Conservation (phyloP, 192 early-diverging fungal species). For the Nowakowskiella sp. region DNA sequence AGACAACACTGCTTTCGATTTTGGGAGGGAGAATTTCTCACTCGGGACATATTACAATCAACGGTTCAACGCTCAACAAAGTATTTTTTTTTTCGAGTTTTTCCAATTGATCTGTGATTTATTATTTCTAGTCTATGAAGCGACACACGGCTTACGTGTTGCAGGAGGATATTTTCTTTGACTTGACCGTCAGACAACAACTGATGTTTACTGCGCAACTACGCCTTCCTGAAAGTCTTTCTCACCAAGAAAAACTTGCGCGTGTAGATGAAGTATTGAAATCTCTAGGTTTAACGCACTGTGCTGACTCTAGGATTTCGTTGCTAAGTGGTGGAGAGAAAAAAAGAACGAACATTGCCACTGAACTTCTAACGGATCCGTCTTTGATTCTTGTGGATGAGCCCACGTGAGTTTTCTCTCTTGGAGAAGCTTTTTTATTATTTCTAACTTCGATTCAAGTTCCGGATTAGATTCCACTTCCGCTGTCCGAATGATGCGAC, state of each 20-base stretch:
- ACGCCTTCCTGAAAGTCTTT: constrained; percentile 53
- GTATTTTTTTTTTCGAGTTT: constrained; percentile 13
- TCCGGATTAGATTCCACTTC: constrained; percentile 34
- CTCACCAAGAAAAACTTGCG: constrained; percentile 35
- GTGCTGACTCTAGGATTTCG: constrained; percentile 43
- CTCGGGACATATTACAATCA: constrained; percentile 29
- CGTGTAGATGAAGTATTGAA: constrained; percentile 61
- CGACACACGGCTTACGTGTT: constrained; percentile 34
- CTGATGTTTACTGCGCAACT: constrained; percentile 68
- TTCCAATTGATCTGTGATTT: too few species aligned
- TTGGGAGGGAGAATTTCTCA: constrained; percentile 56
- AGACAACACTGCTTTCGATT: constrained; percentile 79
- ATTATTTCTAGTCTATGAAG: too few species aligned
- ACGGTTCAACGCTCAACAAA: constrained; percentile 14
- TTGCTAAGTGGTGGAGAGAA: constrained; percentile 37
- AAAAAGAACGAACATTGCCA: constrained; percentile 50
- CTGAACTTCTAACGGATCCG: constrained; percentile 46
- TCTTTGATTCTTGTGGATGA: constrained; percentile 46
- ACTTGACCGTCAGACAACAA: constrained; percentile 69
- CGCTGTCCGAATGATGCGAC: background rate
- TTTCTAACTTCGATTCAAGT: background rate
- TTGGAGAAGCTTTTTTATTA: constrained; percentile 11
- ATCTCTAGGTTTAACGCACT: constrained; percentile 53
- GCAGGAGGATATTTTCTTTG: constrained; percentile 42
- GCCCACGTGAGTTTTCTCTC: constrained; percentile 48